phyloP scores from a whole-genome alignment of 73 alveolate genomes.

The Uronychia binucleata region DNA sequence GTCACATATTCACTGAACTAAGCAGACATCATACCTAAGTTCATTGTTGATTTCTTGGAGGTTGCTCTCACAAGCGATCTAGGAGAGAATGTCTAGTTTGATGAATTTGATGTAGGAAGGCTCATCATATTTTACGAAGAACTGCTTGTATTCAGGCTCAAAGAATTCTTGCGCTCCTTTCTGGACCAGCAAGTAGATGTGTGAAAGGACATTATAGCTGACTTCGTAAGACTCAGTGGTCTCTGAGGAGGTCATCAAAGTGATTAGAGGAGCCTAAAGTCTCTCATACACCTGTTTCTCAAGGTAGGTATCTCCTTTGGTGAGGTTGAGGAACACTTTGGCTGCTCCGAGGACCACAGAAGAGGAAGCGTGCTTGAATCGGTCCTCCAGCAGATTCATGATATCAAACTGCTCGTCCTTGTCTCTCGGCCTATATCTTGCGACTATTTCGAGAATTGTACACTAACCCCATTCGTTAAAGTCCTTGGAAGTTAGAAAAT shows the following conservation, averaged over 20 bases:
- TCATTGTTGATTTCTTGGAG: slow-evolving; percentile 83
- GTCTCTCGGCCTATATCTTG: slow-evolving; percentile 88
- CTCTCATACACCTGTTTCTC: slow-evolving; percentile 90
- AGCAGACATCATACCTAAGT: slow-evolving; percentile 17
- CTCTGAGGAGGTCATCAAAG: slow-evolving; percentile 93
- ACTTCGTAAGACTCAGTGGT: slow-evolving; percentile 92
- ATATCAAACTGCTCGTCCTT: slow-evolving; percentile 96
- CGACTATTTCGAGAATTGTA: slow-evolving; percentile 84
- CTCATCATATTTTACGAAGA: slow-evolving; percentile 96
- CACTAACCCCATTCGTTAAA: slow-evolving; percentile 98
- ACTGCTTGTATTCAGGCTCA: slow-evolving; percentile 90
- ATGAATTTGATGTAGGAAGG: slow-evolving; percentile 93
- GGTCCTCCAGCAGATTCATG: slow-evolving; percentile 97
- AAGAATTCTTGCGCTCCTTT: slow-evolving; percentile 90
- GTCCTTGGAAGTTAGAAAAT: slow-evolving; percentile 29
- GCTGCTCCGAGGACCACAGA: slow-evolving; percentile 96
- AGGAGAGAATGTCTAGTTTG: slow-evolving; percentile 86
- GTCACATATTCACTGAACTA: slow-evolving; percentile 83
- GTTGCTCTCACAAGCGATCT: slow-evolving; percentile 60
- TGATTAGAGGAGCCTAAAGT: slow-evolving; percentile 94
- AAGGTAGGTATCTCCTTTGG: slow-evolving; percentile 87
- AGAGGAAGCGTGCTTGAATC: slow-evolving; percentile 92
- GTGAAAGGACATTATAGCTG: slow-evolving; percentile 91
- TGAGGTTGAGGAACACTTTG: slow-evolving; percentile 93
- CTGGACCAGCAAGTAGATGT: slow-evolving; percentile 82